Conservation (phyloP, 23 red algal genomes). For the Gracilaria gracilis region DNA sequence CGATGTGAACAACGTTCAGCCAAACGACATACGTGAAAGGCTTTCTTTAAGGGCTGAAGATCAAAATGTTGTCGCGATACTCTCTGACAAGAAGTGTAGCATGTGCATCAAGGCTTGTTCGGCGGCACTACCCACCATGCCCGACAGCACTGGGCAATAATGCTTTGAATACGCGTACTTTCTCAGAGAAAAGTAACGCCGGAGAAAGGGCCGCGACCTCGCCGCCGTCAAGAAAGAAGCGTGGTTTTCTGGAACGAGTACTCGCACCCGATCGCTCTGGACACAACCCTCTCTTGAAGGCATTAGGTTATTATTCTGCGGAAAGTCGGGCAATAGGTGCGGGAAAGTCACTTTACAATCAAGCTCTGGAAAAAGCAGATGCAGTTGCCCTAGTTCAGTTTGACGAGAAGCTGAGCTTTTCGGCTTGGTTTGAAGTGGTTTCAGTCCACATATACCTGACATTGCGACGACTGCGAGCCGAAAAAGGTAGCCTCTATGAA, state of each 20-base stretch:
- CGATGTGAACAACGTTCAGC: neutral
- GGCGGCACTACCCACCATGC: neutral
- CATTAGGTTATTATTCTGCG: conserved; percentile 53
- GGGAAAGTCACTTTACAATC: conserved; percentile 39
- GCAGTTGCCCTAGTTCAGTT: conserved; percentile 11
- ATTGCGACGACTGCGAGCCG: conserved; percentile 53
- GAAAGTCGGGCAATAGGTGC: conserved; percentile 69
- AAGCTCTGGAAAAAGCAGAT: conserved; percentile 32
- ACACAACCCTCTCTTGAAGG: conserved; percentile 27
- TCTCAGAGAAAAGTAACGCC: neutral
- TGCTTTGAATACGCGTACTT: neutral
- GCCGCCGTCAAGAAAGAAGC: neutral
- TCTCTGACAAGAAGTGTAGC: conserved; percentile 18
- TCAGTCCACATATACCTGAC: conserved; percentile 62
- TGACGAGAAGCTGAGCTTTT: conserved; percentile 11
- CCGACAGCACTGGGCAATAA: neutral
- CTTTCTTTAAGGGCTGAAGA: neutral
- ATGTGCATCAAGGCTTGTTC: neutral
- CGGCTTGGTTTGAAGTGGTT: conserved; percentile 64
- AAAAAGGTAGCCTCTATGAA: conserved; percentile 54
- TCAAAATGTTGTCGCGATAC: conserved; percentile 14
- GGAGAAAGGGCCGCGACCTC: neutral
- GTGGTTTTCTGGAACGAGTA: conserved; percentile 21
- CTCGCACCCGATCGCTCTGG: neutral
- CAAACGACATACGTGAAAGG: neutral